Conservation (phyloP, 1,284 basidiomycete genomes). For the Sanghuangporus baumii region DNA sequence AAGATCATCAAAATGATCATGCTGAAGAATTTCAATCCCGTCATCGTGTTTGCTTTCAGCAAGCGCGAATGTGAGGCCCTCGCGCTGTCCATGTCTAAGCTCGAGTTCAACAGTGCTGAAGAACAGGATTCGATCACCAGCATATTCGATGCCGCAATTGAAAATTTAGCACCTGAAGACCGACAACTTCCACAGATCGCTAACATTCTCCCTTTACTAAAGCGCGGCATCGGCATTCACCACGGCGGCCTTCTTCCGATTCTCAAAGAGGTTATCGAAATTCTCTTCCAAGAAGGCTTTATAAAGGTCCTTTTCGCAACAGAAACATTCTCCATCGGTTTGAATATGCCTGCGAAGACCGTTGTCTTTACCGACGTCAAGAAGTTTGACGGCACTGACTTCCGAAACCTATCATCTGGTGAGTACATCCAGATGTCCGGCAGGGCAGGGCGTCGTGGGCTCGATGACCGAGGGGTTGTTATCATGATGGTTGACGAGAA, state of each 20-base stretch:
- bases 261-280: slow-evolving; percentile 98
- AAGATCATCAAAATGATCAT: slow-evolving; percentile 99
- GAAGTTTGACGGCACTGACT: slow-evolving; percentile 96
- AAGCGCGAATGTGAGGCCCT: slow-evolving; percentile 97
- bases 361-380: slow-evolving; percentile 95
- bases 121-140: slow-evolving; percentile 86
- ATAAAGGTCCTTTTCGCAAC: slow-evolving; percentile 99
- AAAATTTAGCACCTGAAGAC: slow-evolving; percentile 85
- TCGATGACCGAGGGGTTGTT: slow-evolving; percentile 98
- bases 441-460: slow-evolving; percentile 92
- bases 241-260: slow-evolving; percentile 97
- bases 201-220: slow-evolving; percentile 89
- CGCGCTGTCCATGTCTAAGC: slow-evolving; percentile 88
- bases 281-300: slow-evolving; percentile 98
- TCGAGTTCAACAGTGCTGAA: slow-evolving; percentile 93
- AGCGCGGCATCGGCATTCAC: slow-evolving; percentile 97
- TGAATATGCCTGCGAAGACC: slow-evolving; percentile 99
- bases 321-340: slow-evolving; percentile 98
- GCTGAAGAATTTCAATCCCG: slow-evolving; percentile 96
- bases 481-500: slow-evolving; percentile 99
- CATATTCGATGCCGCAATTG: slow-evolving; percentile 95
- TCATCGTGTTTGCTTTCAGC: slow-evolving; percentile 98
- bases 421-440: slow-evolving; percentile 99
- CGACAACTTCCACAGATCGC: slow-evolving; percentile 90
- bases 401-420: slow-evolving; percentile 84